These are phyloP conservation scores for Suhomyces emberorum DNA, from an alignment of 805 yeast species.

Conservation along the genomic window DNA sequence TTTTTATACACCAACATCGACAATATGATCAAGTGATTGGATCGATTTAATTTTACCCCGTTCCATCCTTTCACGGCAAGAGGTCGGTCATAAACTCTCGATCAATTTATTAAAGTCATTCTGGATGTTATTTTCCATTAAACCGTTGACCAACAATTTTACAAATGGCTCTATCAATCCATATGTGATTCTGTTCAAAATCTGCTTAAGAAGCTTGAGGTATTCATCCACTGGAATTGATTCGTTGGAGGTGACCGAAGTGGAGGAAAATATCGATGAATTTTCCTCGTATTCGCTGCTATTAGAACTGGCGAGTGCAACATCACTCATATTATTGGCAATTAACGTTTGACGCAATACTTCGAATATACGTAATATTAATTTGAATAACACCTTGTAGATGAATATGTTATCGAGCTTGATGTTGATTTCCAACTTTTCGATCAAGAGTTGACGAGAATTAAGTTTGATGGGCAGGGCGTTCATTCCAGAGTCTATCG, in stretches of 20 bases:
- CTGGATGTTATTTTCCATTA: conserved; percentile 30
- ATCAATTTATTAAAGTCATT: conserved; percentile 30
- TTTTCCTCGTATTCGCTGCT: conserved; percentile 20
- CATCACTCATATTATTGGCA: conserved; percentile 7
- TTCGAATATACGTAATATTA: conserved; percentile 25
- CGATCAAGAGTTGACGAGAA: conserved; percentile 40
- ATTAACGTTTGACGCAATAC: conserved; percentile 25
- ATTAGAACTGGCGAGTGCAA: conserved; percentile 1
- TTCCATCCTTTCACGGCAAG: too few relatives aligned
- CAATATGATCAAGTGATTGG: too few relatives aligned
- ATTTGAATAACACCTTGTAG: conserved; percentile 30
- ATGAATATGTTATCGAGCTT: conserved; percentile 38
- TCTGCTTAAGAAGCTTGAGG: conserved; percentile 22
- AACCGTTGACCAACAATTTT: conserved; percentile 23
- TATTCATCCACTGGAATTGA: conserved; percentile 33
- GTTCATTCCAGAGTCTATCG: conserved; percentile 9
- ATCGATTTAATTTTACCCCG: too few relatives aligned
- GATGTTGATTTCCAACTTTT: conserved; percentile 43
- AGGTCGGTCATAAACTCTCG: conserved; percentile 16
- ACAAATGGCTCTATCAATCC: conserved; percentile 41
- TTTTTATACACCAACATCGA: too few relatives aligned
- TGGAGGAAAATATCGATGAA: conserved; percentile 35
- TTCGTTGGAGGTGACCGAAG: conserved; percentile 21
- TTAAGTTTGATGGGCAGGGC: conserved; percentile 39
- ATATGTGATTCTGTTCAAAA: conserved; percentile 24